These are phyloP conservation scores for Lophiostoma macrostomum DNA, from an alignment of 495 filamentous ascomycete genomes.

Conservation along the genomic window DNA sequence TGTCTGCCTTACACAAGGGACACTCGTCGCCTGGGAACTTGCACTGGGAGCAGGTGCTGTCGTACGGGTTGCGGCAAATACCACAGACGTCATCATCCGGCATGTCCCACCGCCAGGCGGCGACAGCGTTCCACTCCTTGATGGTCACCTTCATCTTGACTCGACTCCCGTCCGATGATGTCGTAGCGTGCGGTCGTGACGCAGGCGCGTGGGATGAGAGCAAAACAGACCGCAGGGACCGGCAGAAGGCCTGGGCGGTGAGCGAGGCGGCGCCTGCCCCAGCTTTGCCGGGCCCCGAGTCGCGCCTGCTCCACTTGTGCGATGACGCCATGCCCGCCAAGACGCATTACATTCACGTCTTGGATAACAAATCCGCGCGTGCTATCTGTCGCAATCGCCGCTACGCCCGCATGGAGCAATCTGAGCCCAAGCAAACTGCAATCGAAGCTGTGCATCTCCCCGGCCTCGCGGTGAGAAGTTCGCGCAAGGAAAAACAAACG, in stretches of 20 bases:
- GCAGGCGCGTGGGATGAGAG: slow-evolving; percentile 7
- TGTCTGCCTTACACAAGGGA: slow-evolving; percentile 65
- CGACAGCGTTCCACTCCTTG: slow-evolving; percentile 87
- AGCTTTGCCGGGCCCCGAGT: neutral
- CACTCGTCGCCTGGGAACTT: slow-evolving; percentile 98
- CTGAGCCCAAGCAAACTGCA: neutral
- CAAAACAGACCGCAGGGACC: neutral
- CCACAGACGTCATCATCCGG: slow-evolving; percentile 97
- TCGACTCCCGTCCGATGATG: slow-evolving; percentile 10
- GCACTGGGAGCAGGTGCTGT: slow-evolving; percentile 95
- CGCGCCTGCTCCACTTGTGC: slow-evolving; percentile 1
- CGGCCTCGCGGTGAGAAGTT: neutral
- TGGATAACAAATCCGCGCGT: neutral
- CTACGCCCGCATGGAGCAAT: neutral
- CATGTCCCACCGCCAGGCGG: slow-evolving; percentile 96
- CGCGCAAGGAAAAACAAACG: slow-evolving; percentile 1
- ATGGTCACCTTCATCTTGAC: slow-evolving; percentile 90
- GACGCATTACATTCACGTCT: slow-evolving; percentile 2
- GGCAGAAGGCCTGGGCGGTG: neutral
- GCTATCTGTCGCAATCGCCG: neutral
- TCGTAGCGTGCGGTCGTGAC: slow-evolving; percentile 1
- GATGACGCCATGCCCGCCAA: slow-evolving; percentile 9
- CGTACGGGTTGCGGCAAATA: slow-evolving; percentile 97
- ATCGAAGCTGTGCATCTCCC: slow-evolving; percentile 1
- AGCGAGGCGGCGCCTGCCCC: no score